Base-by-base conservation (phyloP, 306 rosid genomes). In the Dryas octopetala region DNA sequence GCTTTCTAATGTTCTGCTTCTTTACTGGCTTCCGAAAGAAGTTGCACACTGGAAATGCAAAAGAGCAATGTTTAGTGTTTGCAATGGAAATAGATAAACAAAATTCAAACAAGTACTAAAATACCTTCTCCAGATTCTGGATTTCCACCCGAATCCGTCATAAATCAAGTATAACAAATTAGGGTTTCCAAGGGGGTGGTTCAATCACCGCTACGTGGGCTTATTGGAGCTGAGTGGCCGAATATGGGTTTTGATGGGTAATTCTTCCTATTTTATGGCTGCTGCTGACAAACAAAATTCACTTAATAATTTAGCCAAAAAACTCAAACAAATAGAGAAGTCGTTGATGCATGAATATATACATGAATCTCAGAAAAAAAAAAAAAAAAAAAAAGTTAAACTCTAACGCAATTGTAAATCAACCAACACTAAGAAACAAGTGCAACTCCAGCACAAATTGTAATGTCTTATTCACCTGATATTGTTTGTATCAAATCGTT, bases 21-120 rank as follows among this genome's bases (percentile, higher is more conserved):
- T 76, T 77, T 9, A 71, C 57, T 3, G 86, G 80, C 78, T 86
- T 86, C 55, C 66, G 81, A 76, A 86, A 81, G 78, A 86, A 86
- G 71, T 80, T 86, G 77, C 90, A 83, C 51, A 81, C 88, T 86
- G 72, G 68, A 76, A 73, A 66, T 41, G 43, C n/a, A 49, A 16
- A 43, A 23, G 46, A 66, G 6, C 45, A 73, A 76, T 57, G 9
- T 17, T 8, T 7, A 58, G 55, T 46, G 15, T 17, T 47, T 9
- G 43, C 14, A 76, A 45, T 13, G 8, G 13, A 19, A 43, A 62
- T 14, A 12, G 45, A 58, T 11, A 15, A 17, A 26, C 7, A 70
- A 12, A 26, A 4, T 1, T 9, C 9, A 19, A 46, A 53, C 32
- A 50, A 70, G 50, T 7, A 46, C 49, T 1, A 12, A 40, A 9